phyloP scores from a whole-genome alignment of 257 asterid genomes.

The Orobanche coerulescens region DNA sequence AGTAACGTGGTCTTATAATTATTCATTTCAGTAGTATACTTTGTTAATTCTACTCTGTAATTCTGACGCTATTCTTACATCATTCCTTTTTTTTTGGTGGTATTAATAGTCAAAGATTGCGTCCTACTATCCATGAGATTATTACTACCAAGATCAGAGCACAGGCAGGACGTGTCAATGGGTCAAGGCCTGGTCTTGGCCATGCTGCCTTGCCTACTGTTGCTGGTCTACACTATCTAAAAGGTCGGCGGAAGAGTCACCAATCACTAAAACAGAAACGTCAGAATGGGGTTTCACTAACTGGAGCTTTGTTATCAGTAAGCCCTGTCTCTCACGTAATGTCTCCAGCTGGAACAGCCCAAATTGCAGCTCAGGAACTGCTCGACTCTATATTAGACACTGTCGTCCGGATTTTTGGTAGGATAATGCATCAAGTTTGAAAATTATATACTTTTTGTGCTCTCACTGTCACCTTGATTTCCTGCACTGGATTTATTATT shows the following conservation, averaged over 20 bases:
- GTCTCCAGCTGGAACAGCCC: constrained; percentile 95
- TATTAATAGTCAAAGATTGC: constrained; percentile 73
- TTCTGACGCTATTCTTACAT: constrained; percentile 20
- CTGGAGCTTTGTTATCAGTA: constrained; percentile 61
- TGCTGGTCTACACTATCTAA: constrained; percentile 62
- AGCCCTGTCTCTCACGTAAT: constrained; percentile 91
- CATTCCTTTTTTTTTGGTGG: background rate
- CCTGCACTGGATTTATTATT: constrained; percentile 23
- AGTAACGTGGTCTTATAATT: background rate
- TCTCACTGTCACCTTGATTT: constrained; percentile 20
- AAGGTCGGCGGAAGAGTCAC: constrained; percentile 62
- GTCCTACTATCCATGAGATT: constrained; percentile 87
- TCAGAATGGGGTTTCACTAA: constrained; percentile 61
- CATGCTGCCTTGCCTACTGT: constrained; percentile 46
- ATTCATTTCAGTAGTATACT: constrained; percentile 9
- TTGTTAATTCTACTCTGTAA: constrained; percentile 10
- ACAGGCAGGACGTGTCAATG: constrained; percentile 50
- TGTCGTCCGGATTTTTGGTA: constrained; percentile 79
- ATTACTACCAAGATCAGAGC: constrained; percentile 81
- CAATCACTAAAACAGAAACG: constrained; percentile 58
- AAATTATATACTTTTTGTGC: constrained; percentile 17
- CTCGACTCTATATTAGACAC: constrained; percentile 81
- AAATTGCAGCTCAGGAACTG: constrained; percentile 76
- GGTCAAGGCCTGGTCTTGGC: constrained; percentile 53
- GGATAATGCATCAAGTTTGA: constrained; percentile 22